Percentiles rank a stretch among this genome's conserved stretches.
These are phyloP conservation scores for Aegilops sharonensis DNA, from an alignment of 176 grass and related monocot genomes.

Conservation along the genomic window DNA sequence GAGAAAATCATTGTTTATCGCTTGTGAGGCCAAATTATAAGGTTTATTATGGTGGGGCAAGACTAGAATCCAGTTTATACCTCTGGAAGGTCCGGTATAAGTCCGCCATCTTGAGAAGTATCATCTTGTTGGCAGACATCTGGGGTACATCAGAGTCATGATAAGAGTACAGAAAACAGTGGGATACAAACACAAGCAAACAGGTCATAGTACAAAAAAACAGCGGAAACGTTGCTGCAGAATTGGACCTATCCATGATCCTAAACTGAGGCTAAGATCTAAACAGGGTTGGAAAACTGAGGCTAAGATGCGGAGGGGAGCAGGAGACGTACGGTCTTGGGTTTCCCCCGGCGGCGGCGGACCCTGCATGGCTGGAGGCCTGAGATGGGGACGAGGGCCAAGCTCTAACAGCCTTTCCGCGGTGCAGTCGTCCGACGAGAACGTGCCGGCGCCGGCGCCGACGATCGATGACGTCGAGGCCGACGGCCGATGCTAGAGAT, in stretches of 20 bases:
- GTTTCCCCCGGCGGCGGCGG: neutral
- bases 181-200: neutral
- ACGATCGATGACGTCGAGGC: no score
- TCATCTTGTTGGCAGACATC: neutral
- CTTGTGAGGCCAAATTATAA: no score
- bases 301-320: neutral
- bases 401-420: no score
- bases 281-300: neutral
- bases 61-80: neutral
- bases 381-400: no score
- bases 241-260: neutral
- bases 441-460: neutral
- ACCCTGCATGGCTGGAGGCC: no score
- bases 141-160: neutral
- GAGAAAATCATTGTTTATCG: no score
- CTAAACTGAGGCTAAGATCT: neutral
- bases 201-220: no score
- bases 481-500: no score
- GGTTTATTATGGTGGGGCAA: no score
- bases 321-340: neutral
- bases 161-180: neutral
- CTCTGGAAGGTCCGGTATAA: neutral
- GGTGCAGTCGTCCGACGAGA: neutral
- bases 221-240: neutral
- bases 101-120: neutral